Conservation (phyloP, 2,329 filamentous ascomycete species). For the Cordyceps javanica region DNA sequence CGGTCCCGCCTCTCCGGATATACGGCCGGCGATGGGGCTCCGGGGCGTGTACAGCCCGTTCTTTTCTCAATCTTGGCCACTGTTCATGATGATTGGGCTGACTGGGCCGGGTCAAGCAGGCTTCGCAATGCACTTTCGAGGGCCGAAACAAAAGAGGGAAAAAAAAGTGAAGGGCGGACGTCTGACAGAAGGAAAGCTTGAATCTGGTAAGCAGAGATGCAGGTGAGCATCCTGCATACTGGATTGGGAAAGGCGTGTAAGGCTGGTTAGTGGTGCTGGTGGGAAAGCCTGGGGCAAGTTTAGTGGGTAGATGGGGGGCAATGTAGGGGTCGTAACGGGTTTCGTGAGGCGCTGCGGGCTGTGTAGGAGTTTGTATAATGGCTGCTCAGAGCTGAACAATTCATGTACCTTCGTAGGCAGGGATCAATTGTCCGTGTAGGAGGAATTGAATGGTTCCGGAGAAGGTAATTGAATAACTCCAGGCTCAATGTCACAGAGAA, state of each 20-base stretch:
- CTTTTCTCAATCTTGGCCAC: neutral
- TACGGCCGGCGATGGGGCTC: conserved; percentile 6
- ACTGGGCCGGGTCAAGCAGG: neutral
- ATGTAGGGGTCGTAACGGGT: neutral
- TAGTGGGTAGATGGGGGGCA: neutral
- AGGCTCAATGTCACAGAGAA: too few species aligned
- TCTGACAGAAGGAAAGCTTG: neutral
- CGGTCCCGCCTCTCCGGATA: conserved; percentile 6
- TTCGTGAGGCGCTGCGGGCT: neutral
- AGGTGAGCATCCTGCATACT: neutral
- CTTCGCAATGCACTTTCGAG: neutral
- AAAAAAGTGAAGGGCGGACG: neutral
- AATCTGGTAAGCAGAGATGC: conserved; percentile 6
- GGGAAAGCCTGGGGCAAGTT: neutral
- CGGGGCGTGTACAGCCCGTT: neutral
- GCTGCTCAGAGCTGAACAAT: neutral
- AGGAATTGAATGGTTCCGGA: too few species aligned
- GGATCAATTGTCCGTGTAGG: too few species aligned
- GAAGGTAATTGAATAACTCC: too few species aligned
- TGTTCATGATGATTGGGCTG: neutral
- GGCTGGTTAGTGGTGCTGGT: neutral
- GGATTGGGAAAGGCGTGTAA: neutral
- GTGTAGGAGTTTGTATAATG: neutral
- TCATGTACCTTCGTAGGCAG: too few species aligned
- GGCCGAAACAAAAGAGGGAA: neutral